phyloP scores from a whole-genome alignment of 345 rosid species.

The Eucalyptus pauciflora region DNA sequence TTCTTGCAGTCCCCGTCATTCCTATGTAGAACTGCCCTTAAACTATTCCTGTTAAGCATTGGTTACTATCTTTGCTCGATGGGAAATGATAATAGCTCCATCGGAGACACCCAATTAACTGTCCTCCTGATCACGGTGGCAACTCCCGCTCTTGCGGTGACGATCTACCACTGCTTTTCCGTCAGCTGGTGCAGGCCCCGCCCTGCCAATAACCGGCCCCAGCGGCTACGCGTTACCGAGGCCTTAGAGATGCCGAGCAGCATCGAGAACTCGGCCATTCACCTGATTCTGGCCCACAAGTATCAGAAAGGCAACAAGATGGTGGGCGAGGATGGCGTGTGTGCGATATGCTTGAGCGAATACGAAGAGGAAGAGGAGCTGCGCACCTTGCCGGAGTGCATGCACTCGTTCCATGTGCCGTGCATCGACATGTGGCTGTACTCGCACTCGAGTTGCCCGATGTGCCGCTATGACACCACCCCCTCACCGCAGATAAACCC shows the following conservation, averaged over 20 bases:
- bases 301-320: conserved; percentile 9
- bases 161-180: conserved; percentile 28
- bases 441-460: conserved; percentile 23
- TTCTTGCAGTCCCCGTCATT: neutral
- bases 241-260: neutral
- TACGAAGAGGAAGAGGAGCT: conserved; percentile 32
- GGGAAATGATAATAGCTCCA: neutral
- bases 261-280: conserved; percentile 12
- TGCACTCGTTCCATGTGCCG: conserved; percentile 22
- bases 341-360: conserved; percentile 23
- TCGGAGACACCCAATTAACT: neutral
- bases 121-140: conserved; percentile 9
- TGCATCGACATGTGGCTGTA: conserved; percentile 38
- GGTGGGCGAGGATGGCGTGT: conserved; percentile 7
- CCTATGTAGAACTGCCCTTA: neutral
- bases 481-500: conserved; percentile 1
- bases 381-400: conserved; percentile 25
- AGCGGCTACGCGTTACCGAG: neutral
- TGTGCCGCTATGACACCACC: conserved; percentile 31
- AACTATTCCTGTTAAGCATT: neutral
- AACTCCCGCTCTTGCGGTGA: conserved; percentile 13
- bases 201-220: neutral
- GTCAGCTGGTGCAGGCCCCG: conserved; percentile 6
- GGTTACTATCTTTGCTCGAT: neutral
- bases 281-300: conserved; percentile 22